Evolutionary conservation across 108 stramenopile genomes (phyloP).

Genomic region (Skeletonema tropicum): DNA sequence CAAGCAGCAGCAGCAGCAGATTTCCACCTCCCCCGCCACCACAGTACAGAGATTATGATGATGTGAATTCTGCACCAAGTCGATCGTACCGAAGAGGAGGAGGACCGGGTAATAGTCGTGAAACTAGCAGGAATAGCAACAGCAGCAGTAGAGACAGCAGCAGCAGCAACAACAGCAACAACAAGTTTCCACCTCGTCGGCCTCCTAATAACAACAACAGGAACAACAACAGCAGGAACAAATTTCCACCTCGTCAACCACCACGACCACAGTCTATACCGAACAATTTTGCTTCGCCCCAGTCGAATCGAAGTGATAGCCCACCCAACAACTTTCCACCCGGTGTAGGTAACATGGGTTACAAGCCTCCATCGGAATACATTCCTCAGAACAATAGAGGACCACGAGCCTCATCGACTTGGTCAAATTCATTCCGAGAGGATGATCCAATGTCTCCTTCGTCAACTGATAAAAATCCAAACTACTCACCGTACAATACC

Average conservation of each 20-base stretch:
- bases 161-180: neutral
- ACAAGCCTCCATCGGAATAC: neutral
- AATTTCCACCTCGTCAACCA: neutral
- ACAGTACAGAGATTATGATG: constrained; percentile 6
- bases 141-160: neutral
- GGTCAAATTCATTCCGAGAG: neutral
- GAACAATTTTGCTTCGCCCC: neutral
- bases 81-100: neutral
- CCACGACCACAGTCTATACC: constrained; percentile 1
- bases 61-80: neutral
- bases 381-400: neutral
- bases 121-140: neutral
- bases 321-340: neutral
- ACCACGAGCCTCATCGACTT: neutral
- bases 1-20: neutral
- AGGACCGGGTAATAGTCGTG: neutral
- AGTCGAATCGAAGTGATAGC: constrained; percentile 1
- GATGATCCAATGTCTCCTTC: neutral
- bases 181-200: no score
- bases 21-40: neutral
- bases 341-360: neutral
- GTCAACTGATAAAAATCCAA: no score
- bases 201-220: no score
- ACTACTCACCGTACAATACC: neutral
- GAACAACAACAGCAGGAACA: neutral